Conservation (phyloP, 768 basidiomycete genomes). For the Coprinellus micaceus region DNA sequence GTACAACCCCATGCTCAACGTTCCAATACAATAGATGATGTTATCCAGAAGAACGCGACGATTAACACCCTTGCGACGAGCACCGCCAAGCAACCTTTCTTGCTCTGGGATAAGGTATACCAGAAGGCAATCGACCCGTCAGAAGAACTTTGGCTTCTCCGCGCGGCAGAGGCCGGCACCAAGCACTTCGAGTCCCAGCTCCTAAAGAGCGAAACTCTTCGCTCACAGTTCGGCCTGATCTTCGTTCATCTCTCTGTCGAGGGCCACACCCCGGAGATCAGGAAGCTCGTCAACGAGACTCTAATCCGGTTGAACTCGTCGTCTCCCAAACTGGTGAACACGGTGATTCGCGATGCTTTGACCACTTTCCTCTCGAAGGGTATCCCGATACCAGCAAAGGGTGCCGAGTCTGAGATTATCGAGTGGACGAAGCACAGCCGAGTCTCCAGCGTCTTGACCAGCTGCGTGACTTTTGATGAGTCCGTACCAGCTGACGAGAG, state of each 20-base stretch:
- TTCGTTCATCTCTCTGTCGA: slow-evolving; percentile 70
- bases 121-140: slow-evolving; percentile 57
- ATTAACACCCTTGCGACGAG: slow-evolving; percentile 46
- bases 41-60: slow-evolving; percentile 44
- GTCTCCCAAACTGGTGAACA: slow-evolving; percentile 47
- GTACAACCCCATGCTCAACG: too few relatives aligned
- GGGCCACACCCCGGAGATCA: slow-evolving; percentile 47
- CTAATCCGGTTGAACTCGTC: slow-evolving; percentile 36
- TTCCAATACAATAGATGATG: too few relatives aligned
- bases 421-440: slow-evolving; percentile 48
- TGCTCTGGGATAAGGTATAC: slow-evolving; percentile 86
- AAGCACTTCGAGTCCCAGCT: slow-evolving; percentile 48
- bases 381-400: slow-evolving; percentile 18
- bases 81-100: slow-evolving; percentile 73
- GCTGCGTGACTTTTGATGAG: slow-evolving; percentile 45
- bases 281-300: slow-evolving; percentile 42
- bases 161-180: slow-evolving; percentile 53
- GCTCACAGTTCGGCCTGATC: slow-evolving; percentile 65
- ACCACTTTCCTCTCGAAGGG: slow-evolving; percentile 41
- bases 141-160: slow-evolving; percentile 76
- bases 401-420: slow-evolving; percentile 26
- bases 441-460: slow-evolving; percentile 50
- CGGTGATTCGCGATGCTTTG: slow-evolving; percentile 61
- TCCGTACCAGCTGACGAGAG: slow-evolving; percentile 35
- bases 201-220: slow-evolving; percentile 46